A percentile compares a stretch with the other conserved stretches of the same genome.
Evolutionary conservation across 1,139 yeast species (phyloP).

Genomic region (Geotrichum australiense): DNA sequence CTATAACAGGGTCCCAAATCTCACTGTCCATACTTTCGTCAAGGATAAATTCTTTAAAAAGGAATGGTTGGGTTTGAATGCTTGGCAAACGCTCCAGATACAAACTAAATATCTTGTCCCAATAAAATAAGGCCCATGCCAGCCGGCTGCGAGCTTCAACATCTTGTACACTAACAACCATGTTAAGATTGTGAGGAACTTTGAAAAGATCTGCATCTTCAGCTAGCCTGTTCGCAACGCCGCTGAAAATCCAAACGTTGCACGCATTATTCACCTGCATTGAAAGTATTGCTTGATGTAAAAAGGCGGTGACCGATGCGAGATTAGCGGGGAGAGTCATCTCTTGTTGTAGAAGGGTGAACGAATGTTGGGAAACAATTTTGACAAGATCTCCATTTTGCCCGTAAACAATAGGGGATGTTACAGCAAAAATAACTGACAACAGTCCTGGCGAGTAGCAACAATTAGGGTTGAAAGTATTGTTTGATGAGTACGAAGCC

Average conservation of each 20-base stretch:
- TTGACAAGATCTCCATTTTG: conserved; percentile 6
- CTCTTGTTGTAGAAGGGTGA: conserved; percentile 7
- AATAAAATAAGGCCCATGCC: conserved; percentile 10
- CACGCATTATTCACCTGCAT: conserved; percentile 1
- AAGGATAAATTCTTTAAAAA: neutral
- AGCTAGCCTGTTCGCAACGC: conserved; percentile 11
- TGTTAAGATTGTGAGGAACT: neutral
- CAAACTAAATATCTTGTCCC: conserved; percentile 12
- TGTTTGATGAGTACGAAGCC: conserved; percentile 5
- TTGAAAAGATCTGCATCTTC: conserved; percentile 6
- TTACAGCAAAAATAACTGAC: conserved; percentile 4
- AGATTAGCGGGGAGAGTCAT: conserved; percentile 4
- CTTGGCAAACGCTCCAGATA: conserved; percentile 9
- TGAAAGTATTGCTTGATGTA: conserved; percentile 5
- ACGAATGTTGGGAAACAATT: conserved; percentile 10
- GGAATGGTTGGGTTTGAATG: conserved; percentile 3
- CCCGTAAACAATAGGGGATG: conserved; percentile 7
- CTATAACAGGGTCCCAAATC: conserved; percentile 6
- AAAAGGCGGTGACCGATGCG: conserved; percentile 7
- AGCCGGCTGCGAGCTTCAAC: conserved; percentile 11
- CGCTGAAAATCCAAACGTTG: conserved; percentile 9
- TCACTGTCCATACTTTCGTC: conserved; percentile 5
- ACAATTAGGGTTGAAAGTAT: conserved; percentile 3
- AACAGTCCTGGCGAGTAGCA: conserved; percentile 11
- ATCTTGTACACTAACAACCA: conserved; percentile 3